Evolutionary conservation across 306 rosid genomes (phyloP), one percentile per base, ranked within the genome.

Genomic region (Dalbergia cochinchinensis): DNA sequence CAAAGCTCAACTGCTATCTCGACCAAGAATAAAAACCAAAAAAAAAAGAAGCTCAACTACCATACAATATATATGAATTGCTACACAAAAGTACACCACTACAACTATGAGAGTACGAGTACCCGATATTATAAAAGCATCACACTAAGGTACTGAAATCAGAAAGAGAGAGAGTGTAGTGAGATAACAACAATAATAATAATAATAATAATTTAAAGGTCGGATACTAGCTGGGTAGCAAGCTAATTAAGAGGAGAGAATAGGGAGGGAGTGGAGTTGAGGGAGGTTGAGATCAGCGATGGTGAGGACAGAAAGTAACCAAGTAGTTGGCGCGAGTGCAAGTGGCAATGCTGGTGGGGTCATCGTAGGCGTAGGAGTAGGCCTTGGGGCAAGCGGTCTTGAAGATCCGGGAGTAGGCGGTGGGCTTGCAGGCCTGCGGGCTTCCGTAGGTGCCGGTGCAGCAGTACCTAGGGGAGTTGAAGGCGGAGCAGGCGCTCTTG

Each of bases 341-440:
- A 10, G 99, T 95, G 3, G 94, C 88, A 50, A 95, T 90, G 77
- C 99, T 95, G 15, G 98, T 95, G 3, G 99, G 99, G 83, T 95
- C 99, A 71, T 95, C 99, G 2, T 95, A 95, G 51, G 99, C 99
- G 67, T 92, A 95, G 9, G 97, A 92, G 35, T 95, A 91, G 19
- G 98, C 98, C 70, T 86, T 95, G 0, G 99, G 99, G 75, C 99
- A 95, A 0, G 99, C 99, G 4, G 89, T 71, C 86, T 95, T 91
- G 82, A 95, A 95, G 57, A 95, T 92, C 84, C 78, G 84, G 0
- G 99, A 95, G 37, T 95, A 92, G 0, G 89, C 99, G 0, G 99
- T 95, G 8, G 99, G 98, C 85, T 87, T 90, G 58, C 99, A 92
- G 53, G 95, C 48, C 89, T 92, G 98, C 0, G 98, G 97, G 69